Base-by-base conservation (phyloP, 495 filamentous ascomycete genomes). In the Penicillium cosmopolitanum region DNA sequence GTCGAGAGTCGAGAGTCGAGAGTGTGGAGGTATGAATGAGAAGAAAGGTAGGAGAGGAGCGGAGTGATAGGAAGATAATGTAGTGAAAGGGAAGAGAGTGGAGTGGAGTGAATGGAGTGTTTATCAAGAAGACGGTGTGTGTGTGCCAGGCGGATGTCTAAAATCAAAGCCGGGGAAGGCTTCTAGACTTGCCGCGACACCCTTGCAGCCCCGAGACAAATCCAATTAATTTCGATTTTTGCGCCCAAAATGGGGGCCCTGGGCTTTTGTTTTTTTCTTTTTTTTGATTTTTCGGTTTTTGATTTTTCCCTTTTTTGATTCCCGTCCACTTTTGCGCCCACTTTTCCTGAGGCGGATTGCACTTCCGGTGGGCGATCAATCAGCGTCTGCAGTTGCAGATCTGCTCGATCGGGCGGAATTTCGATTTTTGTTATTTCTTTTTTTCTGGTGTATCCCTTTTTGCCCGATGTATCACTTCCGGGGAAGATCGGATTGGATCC, bases 161-260 rank as follows among this genome's bases (percentile, higher is more conserved):
- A 25, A 59, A 60, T 58, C 61, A 66, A 67, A 69, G 65, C 67
- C 66, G 62, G 68, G 68, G 68, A 62, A 63, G 66, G 54, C 66
- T 71, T 71, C 68, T 71, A 71, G 68, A 66, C 63, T 64, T 48
- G 50, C 67, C 65, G 55, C 55, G 33, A 57, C 50, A 68, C 67
- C 67, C 67, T 70, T 70, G 65, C 67, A 70, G 65, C 36, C 51
- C 43, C 46, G 57, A 63, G 59, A 67, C 57, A 65, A 63, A 58
- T 56, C 16, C 33, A 52, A 23, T 23, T 52, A 40, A 50, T 46
- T 53, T 50, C 46, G 46, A 48, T 48, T 48, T 48, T 25, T 34
- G 48, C 16, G 36, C 40, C 36, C 42, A 53, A 47, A 53, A 51
- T 16, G 35, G 46, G 46, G 46, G 13, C 10, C 10, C 3, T 31